A percentile compares a stretch with the other conserved stretches of the same genome.
phyloP scores from a whole-genome alignment of 2,329 filamentous ascomycete genomes.

The Nothophaeocryptopus gaeumannii region DNA sequence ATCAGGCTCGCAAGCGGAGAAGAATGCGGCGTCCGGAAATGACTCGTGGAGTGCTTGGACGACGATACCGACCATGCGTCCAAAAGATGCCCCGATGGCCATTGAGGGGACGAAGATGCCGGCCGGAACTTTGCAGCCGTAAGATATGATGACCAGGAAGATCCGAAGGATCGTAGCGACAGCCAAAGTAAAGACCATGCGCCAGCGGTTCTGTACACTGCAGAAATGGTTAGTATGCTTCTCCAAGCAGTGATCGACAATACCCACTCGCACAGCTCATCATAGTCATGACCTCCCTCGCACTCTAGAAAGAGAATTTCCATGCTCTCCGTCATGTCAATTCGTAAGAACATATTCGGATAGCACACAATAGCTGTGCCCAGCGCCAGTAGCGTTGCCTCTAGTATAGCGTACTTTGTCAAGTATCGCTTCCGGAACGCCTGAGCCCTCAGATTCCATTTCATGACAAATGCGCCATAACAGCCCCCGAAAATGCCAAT shows the following conservation, averaged over 20 bases:
- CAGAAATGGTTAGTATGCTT: too few species aligned
- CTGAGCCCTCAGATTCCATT: slow-evolving; percentile 90
- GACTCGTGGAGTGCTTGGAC: slow-evolving; percentile 86
- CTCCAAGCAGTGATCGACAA: too few species aligned
- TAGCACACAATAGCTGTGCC: slow-evolving; percentile 92
- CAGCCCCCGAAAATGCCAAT: slow-evolving; percentile 90
- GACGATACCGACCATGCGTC: slow-evolving; percentile 87
- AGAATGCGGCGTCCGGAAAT: slow-evolving; percentile 79
- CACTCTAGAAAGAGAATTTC: slow-evolving; percentile 95
- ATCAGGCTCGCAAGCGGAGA: slow-evolving; percentile 83
- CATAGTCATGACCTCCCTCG: slow-evolving; percentile 81
- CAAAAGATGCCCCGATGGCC: slow-evolving; percentile 93
- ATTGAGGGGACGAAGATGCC: slow-evolving; percentile 98
- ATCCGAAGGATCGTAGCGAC: slow-evolving; percentile 78
- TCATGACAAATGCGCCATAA: slow-evolving; percentile 95
- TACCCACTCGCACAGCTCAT: slow-evolving; percentile 73
- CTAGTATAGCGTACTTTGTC: slow-evolving; percentile 75
- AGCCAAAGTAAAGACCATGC: slow-evolving; percentile 73
- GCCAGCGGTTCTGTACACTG: slow-evolving; percentile 61
- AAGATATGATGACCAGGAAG: slow-evolving; percentile 88
- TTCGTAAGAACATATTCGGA: slow-evolving; percentile 88
- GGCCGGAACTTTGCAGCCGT: slow-evolving; percentile 95
- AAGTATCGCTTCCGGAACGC: slow-evolving; percentile 94
- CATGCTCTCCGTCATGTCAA: slow-evolving; percentile 99
- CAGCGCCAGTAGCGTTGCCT: slow-evolving; percentile 78